Percentiles rank a stretch among this genome's conserved stretches.
These are phyloP conservation scores for Chaetomium globosum DNA, from an alignment of 2,329 filamentous ascomycete genomes.

Conservation along the genomic window DNA sequence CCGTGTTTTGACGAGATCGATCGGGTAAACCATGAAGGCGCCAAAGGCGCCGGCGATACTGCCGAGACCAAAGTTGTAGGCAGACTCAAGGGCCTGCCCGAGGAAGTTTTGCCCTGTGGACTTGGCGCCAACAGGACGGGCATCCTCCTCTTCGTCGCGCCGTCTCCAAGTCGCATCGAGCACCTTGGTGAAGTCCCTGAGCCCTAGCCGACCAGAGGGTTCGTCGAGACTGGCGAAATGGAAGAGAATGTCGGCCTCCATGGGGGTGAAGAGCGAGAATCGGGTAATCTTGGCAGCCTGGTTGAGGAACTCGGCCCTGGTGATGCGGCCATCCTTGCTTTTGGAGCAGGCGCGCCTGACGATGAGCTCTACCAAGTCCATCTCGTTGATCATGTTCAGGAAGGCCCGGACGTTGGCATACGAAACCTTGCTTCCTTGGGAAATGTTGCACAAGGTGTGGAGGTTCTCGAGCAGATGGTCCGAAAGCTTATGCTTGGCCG, in stretches of 20 bases:
- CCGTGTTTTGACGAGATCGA: conserved; percentile 96
- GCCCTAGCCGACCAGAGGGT: conserved; percentile 78
- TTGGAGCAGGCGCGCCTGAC: conserved; percentile 82
- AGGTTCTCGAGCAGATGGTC: conserved; percentile 93
- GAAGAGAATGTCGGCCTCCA: conserved; percentile 98
- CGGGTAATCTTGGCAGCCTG: conserved; percentile 88
- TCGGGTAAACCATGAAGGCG: conserved; percentile 99
- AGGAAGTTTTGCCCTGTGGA: conserved; percentile 61
- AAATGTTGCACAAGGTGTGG: conserved; percentile 92
- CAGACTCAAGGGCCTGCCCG: conserved; percentile 70
- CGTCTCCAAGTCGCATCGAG: conserved; percentile 90
- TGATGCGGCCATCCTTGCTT: conserved; percentile 89
- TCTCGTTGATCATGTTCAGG: conserved; percentile 96
- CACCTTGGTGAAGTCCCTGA: conserved; percentile 89
- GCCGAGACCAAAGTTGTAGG: conserved; percentile 87
- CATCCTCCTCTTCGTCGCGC: conserved; percentile 56
- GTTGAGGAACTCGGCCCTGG: conserved; percentile 88
- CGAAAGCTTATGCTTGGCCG: conserved; percentile 91
- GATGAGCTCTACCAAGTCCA: conserved; percentile 95
- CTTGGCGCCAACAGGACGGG: conserved; percentile 48
- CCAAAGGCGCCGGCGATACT: conserved; percentile 93
- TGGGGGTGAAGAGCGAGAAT: conserved; percentile 95
- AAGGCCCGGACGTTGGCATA: conserved; percentile 98
- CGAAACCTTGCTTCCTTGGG: conserved; percentile 86
- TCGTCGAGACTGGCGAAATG: conserved; percentile 95